Evolutionary conservation across 495 filamentous ascomycete species (phyloP).

Genomic region (Aspergillus mulundensis): DNA sequence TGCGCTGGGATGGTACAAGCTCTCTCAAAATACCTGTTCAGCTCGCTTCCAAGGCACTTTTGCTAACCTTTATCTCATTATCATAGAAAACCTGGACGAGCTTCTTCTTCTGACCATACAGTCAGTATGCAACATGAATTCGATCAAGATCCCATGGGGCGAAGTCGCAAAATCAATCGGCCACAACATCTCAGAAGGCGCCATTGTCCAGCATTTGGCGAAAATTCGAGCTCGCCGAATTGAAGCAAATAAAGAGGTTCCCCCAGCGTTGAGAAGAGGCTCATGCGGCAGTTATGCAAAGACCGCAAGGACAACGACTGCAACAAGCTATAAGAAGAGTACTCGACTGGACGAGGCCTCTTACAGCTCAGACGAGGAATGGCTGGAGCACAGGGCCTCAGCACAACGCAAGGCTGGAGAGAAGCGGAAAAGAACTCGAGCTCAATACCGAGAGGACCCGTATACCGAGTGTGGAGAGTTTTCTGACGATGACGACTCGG

Average conservation of each 20-base stretch:
- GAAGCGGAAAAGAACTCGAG: background rate
- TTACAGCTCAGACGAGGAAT: constrained; percentile 24
- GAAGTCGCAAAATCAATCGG: constrained; percentile 33
- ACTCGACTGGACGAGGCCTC: constrained; percentile 11
- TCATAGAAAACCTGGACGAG: constrained; percentile 37
- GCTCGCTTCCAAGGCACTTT: background rate
- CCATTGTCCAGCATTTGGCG: constrained; percentile 46
- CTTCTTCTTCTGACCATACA: constrained; percentile 41
- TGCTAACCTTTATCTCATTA: constrained; percentile 6
- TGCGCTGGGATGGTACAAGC: constrained; percentile 43
- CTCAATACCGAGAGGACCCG: background rate
- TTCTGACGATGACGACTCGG: background rate
- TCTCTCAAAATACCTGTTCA: no score
- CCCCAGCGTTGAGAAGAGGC: constrained; percentile 37
- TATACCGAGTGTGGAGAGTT: constrained; percentile 5
- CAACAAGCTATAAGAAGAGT: background rate
- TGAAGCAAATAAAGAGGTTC: constrained; percentile 28
- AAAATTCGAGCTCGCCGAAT: constrained; percentile 39
- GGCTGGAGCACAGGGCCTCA: constrained; percentile 7
- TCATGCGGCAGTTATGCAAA: background rate
- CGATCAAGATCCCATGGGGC: constrained; percentile 40
- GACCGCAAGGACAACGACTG: background rate
- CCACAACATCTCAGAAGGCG: constrained; percentile 34
- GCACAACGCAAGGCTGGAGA: background rate
- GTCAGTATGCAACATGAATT: constrained; percentile 33